Percentiles rank a stretch among this genome's conserved stretches.
phyloP scores from a whole-genome alignment of 2,329 filamentous ascomycete genomes.

The Metarhizium sp. region DNA sequence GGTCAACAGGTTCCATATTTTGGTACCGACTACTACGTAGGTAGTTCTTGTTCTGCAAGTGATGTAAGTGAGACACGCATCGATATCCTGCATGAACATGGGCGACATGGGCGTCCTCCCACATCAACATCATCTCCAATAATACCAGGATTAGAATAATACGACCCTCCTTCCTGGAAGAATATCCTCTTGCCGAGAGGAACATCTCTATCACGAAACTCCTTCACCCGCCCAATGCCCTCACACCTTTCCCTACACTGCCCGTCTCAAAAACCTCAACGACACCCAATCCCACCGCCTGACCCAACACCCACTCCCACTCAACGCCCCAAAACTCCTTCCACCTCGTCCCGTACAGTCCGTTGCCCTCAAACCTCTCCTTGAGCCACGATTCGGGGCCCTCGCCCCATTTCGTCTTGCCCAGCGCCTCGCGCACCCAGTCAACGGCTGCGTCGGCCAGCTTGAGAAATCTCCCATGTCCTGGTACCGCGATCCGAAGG shows the following conservation, averaged over 20 bases:
- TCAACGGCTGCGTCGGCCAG: constrained; percentile 51
- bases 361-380: constrained; percentile 63
- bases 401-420: constrained; percentile 51
- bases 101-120: too few relatives aligned
- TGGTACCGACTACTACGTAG: too few relatives aligned
- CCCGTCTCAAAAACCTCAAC: constrained; percentile 69
- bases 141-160: not conserved
- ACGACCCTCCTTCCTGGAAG: not conserved
- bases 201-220: not conserved
- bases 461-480: constrained; percentile 58
- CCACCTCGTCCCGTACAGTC: constrained; percentile 41
- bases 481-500: constrained; percentile 54
- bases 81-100: too few relatives aligned
- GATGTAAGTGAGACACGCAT: too few relatives aligned
- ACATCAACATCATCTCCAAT: not conserved
- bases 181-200: not conserved
- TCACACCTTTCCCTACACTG: constrained; percentile 60
- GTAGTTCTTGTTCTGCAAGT: too few relatives aligned
- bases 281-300: constrained; percentile 60
- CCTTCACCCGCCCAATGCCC: constrained; percentile 26
- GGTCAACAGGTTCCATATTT: too few relatives aligned
- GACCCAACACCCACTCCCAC: constrained; percentile 63
- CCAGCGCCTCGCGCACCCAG: constrained; percentile 51
- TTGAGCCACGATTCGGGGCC: constrained; percentile 50
- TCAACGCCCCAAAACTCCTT: constrained; percentile 58